Evolutionary conservation across 345 rosid genomes (phyloP).

Genomic region (Salix dunnii): DNA sequence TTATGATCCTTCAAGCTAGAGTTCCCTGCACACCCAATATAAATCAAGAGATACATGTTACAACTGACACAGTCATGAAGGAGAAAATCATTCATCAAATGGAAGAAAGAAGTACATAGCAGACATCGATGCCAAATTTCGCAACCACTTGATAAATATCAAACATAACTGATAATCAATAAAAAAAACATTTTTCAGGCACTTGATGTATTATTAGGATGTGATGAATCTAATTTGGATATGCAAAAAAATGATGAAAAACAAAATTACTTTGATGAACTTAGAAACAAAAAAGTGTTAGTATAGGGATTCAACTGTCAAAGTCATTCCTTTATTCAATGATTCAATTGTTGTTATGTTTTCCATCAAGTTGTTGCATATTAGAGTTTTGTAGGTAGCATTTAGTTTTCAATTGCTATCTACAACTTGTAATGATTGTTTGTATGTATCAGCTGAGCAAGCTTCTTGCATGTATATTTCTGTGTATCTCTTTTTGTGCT

Average conservation of each 20-base stretch:
- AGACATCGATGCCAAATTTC: neutral
- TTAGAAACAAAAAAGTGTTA: neutral
- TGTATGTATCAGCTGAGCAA: neutral
- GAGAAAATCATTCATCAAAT: constrained; percentile 1
- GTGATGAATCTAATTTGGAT: neutral
- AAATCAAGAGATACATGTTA: constrained; percentile 3
- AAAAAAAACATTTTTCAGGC: neutral
- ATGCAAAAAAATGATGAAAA: neutral
- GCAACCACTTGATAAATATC: neutral
- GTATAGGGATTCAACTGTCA: neutral
- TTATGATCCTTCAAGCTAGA: constrained; percentile 39
- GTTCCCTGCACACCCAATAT: constrained; percentile 41
- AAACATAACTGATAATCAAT: neutral
- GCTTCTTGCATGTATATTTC: neutral
- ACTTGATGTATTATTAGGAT: constrained; percentile 1
- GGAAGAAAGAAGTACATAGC: neutral
- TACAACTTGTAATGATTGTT: neutral
- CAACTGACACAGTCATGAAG: constrained; percentile 15
- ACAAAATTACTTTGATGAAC: neutral
- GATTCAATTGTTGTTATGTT: neutral
- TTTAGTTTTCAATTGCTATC: neutral
- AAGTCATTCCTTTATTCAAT: neutral
- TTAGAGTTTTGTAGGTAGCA: neutral
- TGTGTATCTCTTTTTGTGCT: neutral
- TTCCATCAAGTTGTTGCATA: neutral